Evolutionary conservation across 345 rosid genomes (phyloP).

Genomic region (Gossypium arboreum): DNA sequence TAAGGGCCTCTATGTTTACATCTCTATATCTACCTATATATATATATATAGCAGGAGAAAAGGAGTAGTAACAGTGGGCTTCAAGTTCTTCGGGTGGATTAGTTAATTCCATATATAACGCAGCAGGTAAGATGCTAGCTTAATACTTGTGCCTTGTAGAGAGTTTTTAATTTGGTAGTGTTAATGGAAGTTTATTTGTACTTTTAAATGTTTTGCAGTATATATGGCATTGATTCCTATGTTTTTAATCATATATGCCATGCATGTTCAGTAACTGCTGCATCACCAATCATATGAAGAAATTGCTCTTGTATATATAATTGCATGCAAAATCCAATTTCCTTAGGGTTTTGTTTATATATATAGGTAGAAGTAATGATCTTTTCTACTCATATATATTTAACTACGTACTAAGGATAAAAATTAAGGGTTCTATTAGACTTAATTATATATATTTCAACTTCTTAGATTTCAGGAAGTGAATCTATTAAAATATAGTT

Average conservation of each 20-base stretch:
- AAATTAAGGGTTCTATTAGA: too few relatives aligned
- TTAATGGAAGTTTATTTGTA: not conserved
- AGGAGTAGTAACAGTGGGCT: not conserved
- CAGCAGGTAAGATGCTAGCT: not conserved
- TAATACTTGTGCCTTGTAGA: not conserved
- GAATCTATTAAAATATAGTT: too few relatives aligned
- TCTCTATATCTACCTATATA: not conserved
- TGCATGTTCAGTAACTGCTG: not conserved
- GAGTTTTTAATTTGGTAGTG: not conserved
- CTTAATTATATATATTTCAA: too few relatives aligned
- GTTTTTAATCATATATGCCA: not conserved
- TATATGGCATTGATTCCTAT: not conserved
- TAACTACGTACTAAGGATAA: too few relatives aligned
- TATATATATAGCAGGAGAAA: not conserved
- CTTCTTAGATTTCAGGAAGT: too few relatives aligned
- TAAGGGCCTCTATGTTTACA: not conserved
- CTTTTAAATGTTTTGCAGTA: not conserved
- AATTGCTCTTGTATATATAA: not conserved
- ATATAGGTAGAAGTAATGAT: not conserved
- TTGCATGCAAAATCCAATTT: not conserved
- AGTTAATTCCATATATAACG: not conserved
- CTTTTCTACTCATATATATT: not conserved
- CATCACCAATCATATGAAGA: not conserved
- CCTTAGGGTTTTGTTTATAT: not conserved
- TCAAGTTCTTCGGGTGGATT: conserved; percentile 8